Evolutionary conservation across 148 eudicot genomes (phyloP), one percentile per base, ranked within the genome.

Genomic region (Gaultheria prostrata): DNA sequence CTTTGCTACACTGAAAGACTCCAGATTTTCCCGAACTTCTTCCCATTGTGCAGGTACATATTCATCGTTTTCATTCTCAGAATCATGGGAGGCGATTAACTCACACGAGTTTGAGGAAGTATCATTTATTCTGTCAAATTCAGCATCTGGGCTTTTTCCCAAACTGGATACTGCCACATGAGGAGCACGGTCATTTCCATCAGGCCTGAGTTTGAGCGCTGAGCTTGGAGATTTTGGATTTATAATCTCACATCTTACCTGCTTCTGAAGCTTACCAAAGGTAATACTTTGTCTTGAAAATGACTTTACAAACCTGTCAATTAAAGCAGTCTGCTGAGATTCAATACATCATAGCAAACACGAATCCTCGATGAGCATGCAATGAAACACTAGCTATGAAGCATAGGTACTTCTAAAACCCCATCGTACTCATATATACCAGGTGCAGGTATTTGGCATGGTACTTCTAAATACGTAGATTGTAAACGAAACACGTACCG

Each of bases 221-320:
- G 77, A 24, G 17, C 35, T 84, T 2, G 82, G 82, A 75, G 78
- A 77, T 51, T 79, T 82, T 46, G 92, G 24, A 82, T 87, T 85
- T 87, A 89, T 43, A 79, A 96, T 83, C 69, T 97, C 98, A 86
- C 92, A 97, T 85, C 82, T 92, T 83, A 97, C 89, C 83, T 83
- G 91, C 88, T 97, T 97, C 90, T 90, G 90, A 83, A 88, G 82
- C 89, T 91, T 97, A 63, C 99, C 99, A 83, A 97, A 94, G 39
- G 89, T 77, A 56, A 93, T 85, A 77, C 78, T 90, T 90, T 91
- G 89, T 71, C 87, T 86, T 46, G 97, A 90, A 86, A 92, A 92
- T 13, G 9, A 82, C 86, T 92, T 86, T 63, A 93, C 86, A 86
- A 97, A 97, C 86, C 99, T 97, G 92, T 76, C 77, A 82, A 61